phyloP scores from a whole-genome alignment of 805 yeast species.

The Hanseniaspora pseudoguilliermondii region DNA sequence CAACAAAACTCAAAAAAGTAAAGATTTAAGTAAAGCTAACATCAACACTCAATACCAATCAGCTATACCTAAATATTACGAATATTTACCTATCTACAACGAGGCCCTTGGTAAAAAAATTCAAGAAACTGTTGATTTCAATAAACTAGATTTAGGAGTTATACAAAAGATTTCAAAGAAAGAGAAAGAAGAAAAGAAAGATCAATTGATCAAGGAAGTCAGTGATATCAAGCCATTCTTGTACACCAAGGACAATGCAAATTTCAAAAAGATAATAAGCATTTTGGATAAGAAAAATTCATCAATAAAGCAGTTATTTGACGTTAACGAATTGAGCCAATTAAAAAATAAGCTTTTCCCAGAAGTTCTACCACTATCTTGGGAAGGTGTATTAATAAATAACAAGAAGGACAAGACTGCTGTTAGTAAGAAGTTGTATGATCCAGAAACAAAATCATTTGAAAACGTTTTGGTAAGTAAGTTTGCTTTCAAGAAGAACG shows the following conservation, averaged over 20 bases:
- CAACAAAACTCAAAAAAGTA: slow-evolving; percentile 59
- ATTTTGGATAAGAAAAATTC: not conserved
- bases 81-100: slow-evolving; percentile 28
- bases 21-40: slow-evolving; percentile 79
- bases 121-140: slow-evolving; percentile 35
- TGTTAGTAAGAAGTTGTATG: slow-evolving; percentile 45
- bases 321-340: not conserved
- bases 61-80: slow-evolving; percentile 71
- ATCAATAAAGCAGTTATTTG: slow-evolving; percentile 1
- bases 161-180: slow-evolving; percentile 26
- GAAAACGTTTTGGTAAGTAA: slow-evolving; percentile 27
- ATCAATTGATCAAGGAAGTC: slow-evolving; percentile 15
- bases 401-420: slow-evolving; percentile 36
- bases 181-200: slow-evolving; percentile 21
- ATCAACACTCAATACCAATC: slow-evolving; percentile 86
- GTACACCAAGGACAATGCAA: slow-evolving; percentile 9
- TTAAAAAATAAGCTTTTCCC: slow-evolving; percentile 2
- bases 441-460: slow-evolving; percentile 40
- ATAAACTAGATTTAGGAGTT: slow-evolving; percentile 25
- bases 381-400: slow-evolving; percentile 26
- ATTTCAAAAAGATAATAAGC: slow-evolving; percentile 13
- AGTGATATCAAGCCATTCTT: slow-evolving; percentile 10
- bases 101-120: slow-evolving; percentile 27
- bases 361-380: slow-evolving; percentile 34
- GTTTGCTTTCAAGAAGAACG: not conserved